A percentile compares a stretch with the other conserved stretches of the same genome.
Evolutionary conservation across 306 rosid species (phyloP).

Genomic region (Cucumis sativus): DNA sequence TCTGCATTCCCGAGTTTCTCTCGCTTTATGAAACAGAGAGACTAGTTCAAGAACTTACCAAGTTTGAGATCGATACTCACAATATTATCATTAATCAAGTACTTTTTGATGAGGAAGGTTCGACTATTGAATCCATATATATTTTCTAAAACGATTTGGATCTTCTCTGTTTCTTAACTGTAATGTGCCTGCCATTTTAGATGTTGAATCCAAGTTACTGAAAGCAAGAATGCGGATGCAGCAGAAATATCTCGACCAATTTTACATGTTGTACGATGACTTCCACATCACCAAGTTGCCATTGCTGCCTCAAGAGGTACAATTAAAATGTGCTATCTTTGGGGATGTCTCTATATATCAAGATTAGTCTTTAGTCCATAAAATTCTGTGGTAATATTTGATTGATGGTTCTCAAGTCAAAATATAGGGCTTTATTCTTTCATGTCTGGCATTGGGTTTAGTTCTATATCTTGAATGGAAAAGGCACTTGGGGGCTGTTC

Average conservation of each 20-base stretch:
- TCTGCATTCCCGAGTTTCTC: constrained; percentile 97
- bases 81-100: constrained; percentile 97
- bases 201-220: constrained; percentile 73
- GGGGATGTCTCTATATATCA: neutral
- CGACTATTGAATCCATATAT: neutral
- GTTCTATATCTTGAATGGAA: neutral
- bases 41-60: constrained; percentile 88
- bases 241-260: constrained; percentile 81
- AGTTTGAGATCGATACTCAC: constrained; percentile 96
- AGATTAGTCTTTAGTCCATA: neutral
- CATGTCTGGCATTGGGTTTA: neutral
- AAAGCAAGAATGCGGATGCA: constrained; percentile 99
- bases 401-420: neutral
- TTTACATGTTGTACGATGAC: constrained; percentile 94
- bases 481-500: neutral
- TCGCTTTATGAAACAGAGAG: constrained; percentile 98
- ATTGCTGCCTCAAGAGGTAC: constrained; percentile 90
- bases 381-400: neutral
- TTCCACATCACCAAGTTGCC: constrained; percentile 88
- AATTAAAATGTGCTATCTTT: constrained; percentile 6
- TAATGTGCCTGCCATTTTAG: constrained; percentile 25
- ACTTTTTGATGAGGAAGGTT: constrained; percentile 77
- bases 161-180: neutral
- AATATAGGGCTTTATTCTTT: neutral
- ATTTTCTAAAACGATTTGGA: neutral